Percentiles rank a stretch among this genome's conserved stretches.
These are phyloP conservation scores for Clavariopsis aquatica DNA, from an alignment of 495 filamentous ascomycete species.

Conservation along the genomic window DNA sequence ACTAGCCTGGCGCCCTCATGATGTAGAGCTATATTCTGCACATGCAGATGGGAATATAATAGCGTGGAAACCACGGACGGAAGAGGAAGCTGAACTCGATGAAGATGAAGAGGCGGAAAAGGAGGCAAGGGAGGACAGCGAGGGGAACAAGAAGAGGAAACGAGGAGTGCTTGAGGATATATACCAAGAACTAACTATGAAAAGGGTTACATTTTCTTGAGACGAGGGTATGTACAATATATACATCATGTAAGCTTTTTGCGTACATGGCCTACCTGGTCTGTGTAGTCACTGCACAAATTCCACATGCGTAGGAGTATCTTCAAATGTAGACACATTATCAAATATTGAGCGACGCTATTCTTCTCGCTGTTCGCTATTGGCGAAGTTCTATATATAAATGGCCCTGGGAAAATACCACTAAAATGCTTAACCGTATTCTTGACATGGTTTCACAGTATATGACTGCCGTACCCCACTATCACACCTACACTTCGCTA, in stretches of 20 bases:
- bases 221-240: too few species aligned
- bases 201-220: conserved; percentile 54
- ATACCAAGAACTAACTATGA: conserved; percentile 52
- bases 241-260: too few species aligned
- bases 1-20: conserved; percentile 66
- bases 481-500: too few species aligned
- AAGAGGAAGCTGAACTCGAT: conserved; percentile 46
- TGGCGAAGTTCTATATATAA: background rate
- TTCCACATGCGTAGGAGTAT: too few species aligned
- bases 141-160: conserved; percentile 46
- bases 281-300: too few species aligned
- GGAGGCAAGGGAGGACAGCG: conserved; percentile 47
- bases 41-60: conserved; percentile 62
- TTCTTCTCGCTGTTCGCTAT: background rate
- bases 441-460: background rate
- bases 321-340: too few species aligned
- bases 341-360: background rate
- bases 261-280: too few species aligned
- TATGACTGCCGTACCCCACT: background rate
- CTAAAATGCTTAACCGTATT: background rate
- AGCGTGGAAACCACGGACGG: conserved; percentile 57
- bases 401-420: background rate
- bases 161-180: conserved; percentile 57
- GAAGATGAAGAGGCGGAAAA: conserved; percentile 48
- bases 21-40: conserved; percentile 57